phyloP scores from a whole-genome alignment of 371 early-diverging fungal genomes.

The Rhizomucor miehei region DNA sequence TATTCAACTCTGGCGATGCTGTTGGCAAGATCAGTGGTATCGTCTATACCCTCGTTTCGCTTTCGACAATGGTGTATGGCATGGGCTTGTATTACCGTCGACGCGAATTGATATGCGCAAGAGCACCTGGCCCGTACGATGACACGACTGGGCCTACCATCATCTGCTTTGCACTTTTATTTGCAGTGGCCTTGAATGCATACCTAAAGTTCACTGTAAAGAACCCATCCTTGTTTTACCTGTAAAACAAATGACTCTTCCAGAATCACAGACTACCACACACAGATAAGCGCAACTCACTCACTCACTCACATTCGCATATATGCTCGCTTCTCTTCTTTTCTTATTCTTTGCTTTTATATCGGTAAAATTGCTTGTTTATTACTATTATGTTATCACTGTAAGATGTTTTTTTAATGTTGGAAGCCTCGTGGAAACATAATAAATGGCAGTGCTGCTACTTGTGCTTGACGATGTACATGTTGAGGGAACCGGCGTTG shows the following conservation, averaged over 20 bases:
- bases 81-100: slow-evolving; percentile 94
- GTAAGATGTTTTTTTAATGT: no score
- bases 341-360: no score
- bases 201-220: slow-evolving; percentile 69
- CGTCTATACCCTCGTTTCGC: slow-evolving; percentile 78
- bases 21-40: slow-evolving; percentile 74
- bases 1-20: slow-evolving; percentile 84
- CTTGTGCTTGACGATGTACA: no score
- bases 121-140: slow-evolving; percentile 78
- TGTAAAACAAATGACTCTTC: slow-evolving; percentile 11
- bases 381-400: no score
- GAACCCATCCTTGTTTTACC: slow-evolving; percentile 21
- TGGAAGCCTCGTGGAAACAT: no score
- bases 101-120: slow-evolving; percentile 70
- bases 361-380: no score
- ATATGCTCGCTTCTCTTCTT: no score
- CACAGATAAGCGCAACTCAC: no score
- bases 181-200: slow-evolving; percentile 88
- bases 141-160: slow-evolving; percentile 81
- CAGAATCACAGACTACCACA: no score
- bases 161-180: slow-evolving; percentile 81
- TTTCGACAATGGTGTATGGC: slow-evolving; percentile 88
- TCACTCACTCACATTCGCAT: no score
- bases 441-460: no score
- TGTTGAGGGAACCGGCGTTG: no score